Evolutionary conservation across 2,329 filamentous ascomycete species (phyloP).

Genomic region (Penicillium sp.): DNA sequence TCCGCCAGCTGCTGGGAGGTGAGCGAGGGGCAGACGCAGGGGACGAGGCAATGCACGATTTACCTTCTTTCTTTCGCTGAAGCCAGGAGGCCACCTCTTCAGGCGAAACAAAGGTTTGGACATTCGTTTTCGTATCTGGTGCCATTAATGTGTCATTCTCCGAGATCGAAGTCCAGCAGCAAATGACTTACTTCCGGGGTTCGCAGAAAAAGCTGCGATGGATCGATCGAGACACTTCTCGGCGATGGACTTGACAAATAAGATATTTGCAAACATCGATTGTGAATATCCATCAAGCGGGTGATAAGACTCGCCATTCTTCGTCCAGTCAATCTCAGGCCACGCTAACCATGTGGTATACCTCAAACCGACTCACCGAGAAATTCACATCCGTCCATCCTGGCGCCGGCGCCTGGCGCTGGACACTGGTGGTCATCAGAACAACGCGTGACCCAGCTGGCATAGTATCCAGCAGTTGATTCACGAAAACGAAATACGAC

Average conservation of each 20-base stretch:
- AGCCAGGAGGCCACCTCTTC: slow-evolving; percentile 22
- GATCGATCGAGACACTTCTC: slow-evolving; percentile 4
- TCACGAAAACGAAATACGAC: slow-evolving; percentile 22
- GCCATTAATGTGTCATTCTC: background rate
- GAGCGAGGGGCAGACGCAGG: background rate
- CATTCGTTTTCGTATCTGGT: slow-evolving; percentile 20
- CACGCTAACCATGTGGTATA: background rate
- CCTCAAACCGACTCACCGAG: slow-evolving; percentile 11
- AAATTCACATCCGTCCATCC: slow-evolving; percentile 21
- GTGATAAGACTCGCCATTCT: slow-evolving; percentile 25
- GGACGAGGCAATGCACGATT: background rate
- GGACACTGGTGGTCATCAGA: slow-evolving; percentile 19
- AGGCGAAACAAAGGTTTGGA: slow-evolving; percentile 18
- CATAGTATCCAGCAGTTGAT: slow-evolving; percentile 15
- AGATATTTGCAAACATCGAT: slow-evolving; percentile 26
- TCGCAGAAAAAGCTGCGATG: slow-evolving; percentile 22
- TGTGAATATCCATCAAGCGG: slow-evolving; percentile 23
- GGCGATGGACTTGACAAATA: slow-evolving; percentile 22
- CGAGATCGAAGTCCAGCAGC: background rate
- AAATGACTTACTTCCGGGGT: slow-evolving; percentile 25
- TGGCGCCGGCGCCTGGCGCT: slow-evolving; percentile 17
- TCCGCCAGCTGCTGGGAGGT: slow-evolving; percentile 3
- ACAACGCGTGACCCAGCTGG: slow-evolving; percentile 14
- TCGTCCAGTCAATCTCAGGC: background rate
- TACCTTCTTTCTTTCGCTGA: slow-evolving; percentile 22